phyloP scores from a whole-genome alignment of 140 eudicot species.

The Anethum foeniculum region DNA sequence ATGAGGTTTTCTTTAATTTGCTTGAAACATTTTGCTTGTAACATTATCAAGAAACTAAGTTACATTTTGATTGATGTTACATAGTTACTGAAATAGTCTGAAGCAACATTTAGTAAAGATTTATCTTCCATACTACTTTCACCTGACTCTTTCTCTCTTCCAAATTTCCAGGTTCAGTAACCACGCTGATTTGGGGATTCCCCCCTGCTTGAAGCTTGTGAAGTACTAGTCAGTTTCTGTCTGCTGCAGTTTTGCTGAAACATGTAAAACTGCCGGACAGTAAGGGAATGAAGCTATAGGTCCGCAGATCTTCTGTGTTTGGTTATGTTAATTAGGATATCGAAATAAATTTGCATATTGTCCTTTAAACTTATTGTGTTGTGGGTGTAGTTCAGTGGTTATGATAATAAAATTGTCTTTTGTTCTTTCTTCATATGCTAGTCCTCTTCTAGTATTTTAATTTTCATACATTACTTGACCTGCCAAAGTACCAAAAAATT shows the following conservation, averaged over 20 bases:
- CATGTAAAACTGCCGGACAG: background rate
- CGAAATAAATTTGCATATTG: background rate
- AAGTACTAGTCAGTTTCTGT: background rate
- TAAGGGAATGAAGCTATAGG: constrained; percentile 18
- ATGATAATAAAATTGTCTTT: background rate
- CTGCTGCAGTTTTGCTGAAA: constrained; percentile 8
- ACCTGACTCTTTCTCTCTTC: background rate
- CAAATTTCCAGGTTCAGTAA: constrained; percentile 9
- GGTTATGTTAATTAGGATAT: background rate
- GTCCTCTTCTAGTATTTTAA: background rate
- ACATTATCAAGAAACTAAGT: background rate
- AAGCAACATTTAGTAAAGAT: background rate
- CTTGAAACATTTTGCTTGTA: background rate
- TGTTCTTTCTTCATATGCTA: background rate
- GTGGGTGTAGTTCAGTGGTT: background rate
- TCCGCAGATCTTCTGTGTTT: constrained; percentile 14
- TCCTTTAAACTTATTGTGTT: background rate
- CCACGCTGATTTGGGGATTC: background rate
- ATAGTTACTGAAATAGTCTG: background rate
- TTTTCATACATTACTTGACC: background rate
- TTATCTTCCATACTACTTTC: background rate
- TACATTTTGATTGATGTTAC: background rate
- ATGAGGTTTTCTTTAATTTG: background rate
- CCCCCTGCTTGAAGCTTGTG: background rate
- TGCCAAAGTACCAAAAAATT: background rate